Base-by-base conservation (phyloP, 2,329 filamentous ascomycete species). In the Huntiella omanensis region DNA sequence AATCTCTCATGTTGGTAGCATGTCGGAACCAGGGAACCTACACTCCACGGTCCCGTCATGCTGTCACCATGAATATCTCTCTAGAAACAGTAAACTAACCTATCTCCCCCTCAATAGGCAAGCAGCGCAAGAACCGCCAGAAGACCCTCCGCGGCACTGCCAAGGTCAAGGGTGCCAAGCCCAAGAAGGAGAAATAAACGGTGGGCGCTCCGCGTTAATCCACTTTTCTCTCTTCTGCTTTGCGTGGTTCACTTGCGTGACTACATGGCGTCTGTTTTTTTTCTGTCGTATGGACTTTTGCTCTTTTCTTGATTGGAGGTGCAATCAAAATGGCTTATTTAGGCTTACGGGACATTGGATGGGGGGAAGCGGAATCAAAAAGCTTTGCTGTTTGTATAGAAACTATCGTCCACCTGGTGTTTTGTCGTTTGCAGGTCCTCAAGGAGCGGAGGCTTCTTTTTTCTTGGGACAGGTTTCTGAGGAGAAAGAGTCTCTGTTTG, bases 91-190 rank as follows among this genome's bases (percentile, higher is more conserved):
- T 34, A 12, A 16, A 19, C 37, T 49, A 49, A 49, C 47, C 28
- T 22, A 15, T 19, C 5, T 33, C 33, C 33, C 16, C 33, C 12
- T 50, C 50, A 58, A 73, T 70, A 96, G 88, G 88, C 81, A 98
- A 98, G 78, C 91, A 96, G 75, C 83, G 91, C 75, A 98, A 98
- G 85, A 98, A 98, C 84, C 80, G 88, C 69, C 79, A 83, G 71
- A 96, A 98, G 86, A 91, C 88, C 65, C 82, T 95, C 68, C 83
- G 91, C 60, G 91, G 91, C 66, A 93, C 85, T 61, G 88, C 86
- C 63, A 98, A 98, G 85, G 79, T 80, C 75, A 95, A 95, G 84
- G 86, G 86, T 67, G 80, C 80, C 65, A 78, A 80, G 73, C 77
- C 82, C 69, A 91, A 92, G 79, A 93, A 95, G 82, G 84, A 84